Conservation (phyloP, 1,139 yeast genomes). For the Kodamaea derodonti region DNA sequence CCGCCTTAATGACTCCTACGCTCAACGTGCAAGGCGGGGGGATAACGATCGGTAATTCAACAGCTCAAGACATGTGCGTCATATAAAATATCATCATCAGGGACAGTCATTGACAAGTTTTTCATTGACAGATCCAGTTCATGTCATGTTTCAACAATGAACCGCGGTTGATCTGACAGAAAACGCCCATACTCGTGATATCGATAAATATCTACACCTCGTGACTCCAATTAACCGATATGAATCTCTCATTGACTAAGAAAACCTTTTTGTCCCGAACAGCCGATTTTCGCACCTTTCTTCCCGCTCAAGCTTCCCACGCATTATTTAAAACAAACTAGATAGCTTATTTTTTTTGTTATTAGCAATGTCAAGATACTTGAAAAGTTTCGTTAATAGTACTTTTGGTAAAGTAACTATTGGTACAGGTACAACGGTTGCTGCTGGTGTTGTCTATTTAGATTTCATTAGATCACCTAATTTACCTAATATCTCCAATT, state of each 20-base stretch:
- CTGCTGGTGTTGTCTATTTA: constrained; percentile 38
- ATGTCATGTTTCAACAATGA: no score
- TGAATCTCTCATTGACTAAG: no score
- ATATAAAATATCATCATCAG: no score
- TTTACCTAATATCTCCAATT: constrained; percentile 23
- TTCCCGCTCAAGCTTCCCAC: not conserved
- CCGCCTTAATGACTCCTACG: no score
- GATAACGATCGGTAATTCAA: no score
- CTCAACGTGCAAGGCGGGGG: no score
- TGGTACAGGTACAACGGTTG: constrained; percentile 14
- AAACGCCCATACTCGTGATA: not conserved
- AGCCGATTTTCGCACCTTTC: not conserved
- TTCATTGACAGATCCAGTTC: no score
- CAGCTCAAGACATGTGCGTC: no score
- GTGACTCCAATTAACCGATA: no score
- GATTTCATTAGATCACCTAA: constrained; percentile 41
- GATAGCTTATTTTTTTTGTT: constrained; percentile 1
- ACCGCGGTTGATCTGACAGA: not conserved
- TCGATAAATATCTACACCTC: no score
- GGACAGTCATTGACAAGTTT: no score
- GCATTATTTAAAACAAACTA: not conserved
- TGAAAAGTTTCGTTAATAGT: constrained; percentile 1
- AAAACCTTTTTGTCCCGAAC: not conserved
- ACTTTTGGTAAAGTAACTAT: constrained; percentile 6
- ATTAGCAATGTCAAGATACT: constrained; percentile 7